These are phyloP conservation scores for Asclepias syriaca DNA, from an alignment of 257 asterid species.

Conservation along the genomic window DNA sequence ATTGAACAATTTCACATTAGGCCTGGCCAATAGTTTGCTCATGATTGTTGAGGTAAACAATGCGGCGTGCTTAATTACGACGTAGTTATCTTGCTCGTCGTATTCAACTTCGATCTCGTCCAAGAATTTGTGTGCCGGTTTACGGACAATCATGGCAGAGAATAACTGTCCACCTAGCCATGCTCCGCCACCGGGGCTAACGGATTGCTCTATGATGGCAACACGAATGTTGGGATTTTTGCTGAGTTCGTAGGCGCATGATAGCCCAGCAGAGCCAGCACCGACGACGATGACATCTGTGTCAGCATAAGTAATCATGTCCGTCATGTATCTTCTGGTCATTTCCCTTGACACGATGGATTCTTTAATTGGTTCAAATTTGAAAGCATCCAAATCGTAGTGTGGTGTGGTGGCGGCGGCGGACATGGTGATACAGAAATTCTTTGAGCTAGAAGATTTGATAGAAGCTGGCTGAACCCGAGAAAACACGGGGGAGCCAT, in stretches of 20 bases:
- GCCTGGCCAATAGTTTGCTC: slow-evolving; percentile 81
- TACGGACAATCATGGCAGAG: slow-evolving; percentile 92
- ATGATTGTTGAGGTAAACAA: slow-evolving; percentile 87
- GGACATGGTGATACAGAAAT: slow-evolving; percentile 44
- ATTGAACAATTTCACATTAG: slow-evolving; percentile 84
- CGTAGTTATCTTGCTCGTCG: slow-evolving; percentile 84
- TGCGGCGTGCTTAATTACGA: slow-evolving; percentile 87
- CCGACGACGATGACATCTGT: slow-evolving; percentile 78
- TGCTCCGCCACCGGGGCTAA: slow-evolving; percentile 92
- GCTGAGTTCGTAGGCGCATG: slow-evolving; percentile 85
- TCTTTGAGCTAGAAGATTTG: slow-evolving; percentile 32
- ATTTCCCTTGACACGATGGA: slow-evolving; percentile 78
- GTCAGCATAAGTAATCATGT: slow-evolving; percentile 83
- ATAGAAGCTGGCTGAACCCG: slow-evolving; percentile 25
- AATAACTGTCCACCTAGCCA: slow-evolving; percentile 96
- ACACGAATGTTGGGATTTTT: slow-evolving; percentile 51
- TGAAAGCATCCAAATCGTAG: slow-evolving; percentile 51
- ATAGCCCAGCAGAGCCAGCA: slow-evolving; percentile 84
- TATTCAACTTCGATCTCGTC: slow-evolving; percentile 72
- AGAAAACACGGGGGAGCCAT: slow-evolving; percentile 40
- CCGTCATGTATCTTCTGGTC: slow-evolving; percentile 84
- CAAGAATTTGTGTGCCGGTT: slow-evolving; percentile 75
- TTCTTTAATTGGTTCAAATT: slow-evolving; percentile 61
- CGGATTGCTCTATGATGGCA: slow-evolving; percentile 83
- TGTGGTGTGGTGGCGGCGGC: slow-evolving; percentile 24